Conservation (phyloP, 108 stramenopile genomes). For the Cyclotella sp. region DNA sequence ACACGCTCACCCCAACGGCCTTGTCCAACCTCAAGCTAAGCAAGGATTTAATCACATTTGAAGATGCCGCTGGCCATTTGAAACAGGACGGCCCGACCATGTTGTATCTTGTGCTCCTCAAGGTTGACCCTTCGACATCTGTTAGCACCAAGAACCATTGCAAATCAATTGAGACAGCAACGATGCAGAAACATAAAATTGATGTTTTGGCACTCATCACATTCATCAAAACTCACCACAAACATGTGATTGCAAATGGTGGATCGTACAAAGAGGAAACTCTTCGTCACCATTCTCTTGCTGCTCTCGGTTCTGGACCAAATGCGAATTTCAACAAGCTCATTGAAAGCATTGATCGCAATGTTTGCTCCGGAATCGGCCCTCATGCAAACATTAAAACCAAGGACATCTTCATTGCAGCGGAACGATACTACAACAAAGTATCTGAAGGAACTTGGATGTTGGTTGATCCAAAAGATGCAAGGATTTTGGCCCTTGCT, state of each 20-base stretch:
- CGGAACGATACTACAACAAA: background rate
- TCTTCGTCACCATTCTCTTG: background rate
- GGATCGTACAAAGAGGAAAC: background rate
- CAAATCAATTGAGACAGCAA: background rate
- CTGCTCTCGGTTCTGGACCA: constrained; percentile 1
- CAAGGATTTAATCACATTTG: background rate
- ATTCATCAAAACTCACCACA: background rate
- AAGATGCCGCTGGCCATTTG: background rate
- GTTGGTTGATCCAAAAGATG: constrained; percentile 4
- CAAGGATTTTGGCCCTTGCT: background rate
- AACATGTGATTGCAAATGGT: constrained; percentile 2
- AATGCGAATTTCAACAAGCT: constrained; percentile 15
- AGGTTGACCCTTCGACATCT: constrained; percentile 3
- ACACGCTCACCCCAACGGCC: background rate
- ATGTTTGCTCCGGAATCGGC: constrained; percentile 2
- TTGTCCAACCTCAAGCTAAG: background rate
- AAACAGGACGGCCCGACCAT: constrained; percentile 6
- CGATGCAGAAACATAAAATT: background rate
- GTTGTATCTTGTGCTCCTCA: background rate
- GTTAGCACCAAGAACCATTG: constrained; percentile 7
- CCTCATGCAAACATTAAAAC: background rate
- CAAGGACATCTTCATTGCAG: background rate
- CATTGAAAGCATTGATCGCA: background rate
- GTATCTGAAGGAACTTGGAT: background rate
- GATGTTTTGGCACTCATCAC: background rate